phyloP scores from a whole-genome alignment of 371 early-diverging fungal genomes.

The Mucor sp. region DNA sequence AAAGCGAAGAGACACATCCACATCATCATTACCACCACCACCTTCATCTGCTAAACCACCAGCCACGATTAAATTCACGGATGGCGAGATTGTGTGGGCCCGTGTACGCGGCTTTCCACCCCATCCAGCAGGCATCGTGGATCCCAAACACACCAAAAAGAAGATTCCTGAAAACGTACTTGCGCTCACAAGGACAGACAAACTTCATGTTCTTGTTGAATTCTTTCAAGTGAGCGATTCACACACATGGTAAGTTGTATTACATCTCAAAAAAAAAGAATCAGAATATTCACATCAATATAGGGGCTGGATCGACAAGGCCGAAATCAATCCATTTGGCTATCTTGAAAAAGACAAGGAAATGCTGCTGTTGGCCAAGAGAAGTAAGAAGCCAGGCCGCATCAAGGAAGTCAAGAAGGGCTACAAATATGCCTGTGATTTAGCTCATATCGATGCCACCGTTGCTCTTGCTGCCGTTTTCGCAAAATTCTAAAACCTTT shows the following conservation, averaged over 20 bases:
- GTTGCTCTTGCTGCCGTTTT: background rate
- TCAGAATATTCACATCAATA: too few species aligned
- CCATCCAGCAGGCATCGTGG: slow-evolving; percentile 44
- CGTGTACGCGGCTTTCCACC: slow-evolving; percentile 46
- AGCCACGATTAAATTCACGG: background rate
- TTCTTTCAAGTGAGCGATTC: slow-evolving; percentile 21
- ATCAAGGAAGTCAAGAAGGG: slow-evolving; percentile 38
- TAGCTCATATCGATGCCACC: slow-evolving; percentile 26
- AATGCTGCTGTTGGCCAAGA: slow-evolving; percentile 36
- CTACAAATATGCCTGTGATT: slow-evolving; percentile 33
- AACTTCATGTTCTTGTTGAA: slow-evolving; percentile 7
- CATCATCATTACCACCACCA: background rate
- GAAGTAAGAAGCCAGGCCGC: slow-evolving; percentile 24
- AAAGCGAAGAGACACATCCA: background rate
- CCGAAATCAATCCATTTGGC: slow-evolving; percentile 35
- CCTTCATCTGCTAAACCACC: background rate
- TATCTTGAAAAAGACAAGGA: slow-evolving; percentile 29
- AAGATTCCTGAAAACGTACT: slow-evolving; percentile 28
- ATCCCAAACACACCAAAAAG: slow-evolving; percentile 9
- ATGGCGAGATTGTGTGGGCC: slow-evolving; percentile 46
- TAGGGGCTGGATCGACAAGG: slow-evolving; percentile 46
- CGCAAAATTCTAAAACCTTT: background rate
- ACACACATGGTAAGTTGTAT: slow-evolving; percentile 39
- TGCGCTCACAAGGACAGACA: slow-evolving; percentile 6
- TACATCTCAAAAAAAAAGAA: background rate